Evolutionary conservation across 164 flowering plant species (phyloP), one percentile per base, ranked within the genome.

Genomic region (Dillenia turbinata): DNA sequence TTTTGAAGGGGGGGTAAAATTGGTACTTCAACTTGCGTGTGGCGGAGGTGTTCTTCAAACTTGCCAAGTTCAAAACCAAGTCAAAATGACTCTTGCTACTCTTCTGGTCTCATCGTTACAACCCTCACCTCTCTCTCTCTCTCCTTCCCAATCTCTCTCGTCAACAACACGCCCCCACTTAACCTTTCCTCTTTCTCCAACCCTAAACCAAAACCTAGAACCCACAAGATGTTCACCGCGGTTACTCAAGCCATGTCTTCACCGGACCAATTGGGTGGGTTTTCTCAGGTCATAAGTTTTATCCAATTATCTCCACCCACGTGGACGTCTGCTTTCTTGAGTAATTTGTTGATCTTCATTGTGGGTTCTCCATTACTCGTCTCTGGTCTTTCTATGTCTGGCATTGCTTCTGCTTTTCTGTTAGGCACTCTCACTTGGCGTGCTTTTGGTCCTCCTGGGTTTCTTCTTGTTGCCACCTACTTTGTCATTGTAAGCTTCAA

Each of bases 371-470:
- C 97, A 0, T 24, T 94, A 67, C 79, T 94, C 22, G 80, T 89
- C 24, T 44, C 90, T 9, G 98, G 98, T 0, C 69, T 94, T 55
- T 90, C 96, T 7, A 56, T 72, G 14, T 73, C 95, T 12, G 98
- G 96, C 22, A 87, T 90, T 58, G 84, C 47, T 2, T 75, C 98
- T 12, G 98, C 98, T 43, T 93, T 90, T 75, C 70, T 90, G 75
- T 75, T 93, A 49, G 98, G 98, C 0, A 78, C 89, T 47, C 82
- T 93, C 64, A 90, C 96, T 43, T 90, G 98, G 97, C 85, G 96
- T 54, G 89, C 92, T 56, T 89, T 89, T 75, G 90, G 91, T 8
- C 56, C 87, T 2, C 61, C 87, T 63, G 96, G 93, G 26, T 87
- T 90, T 67, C 77, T 94, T 33, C 91, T 94, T 6, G 95, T 90